Conservation (phyloP, 108 stramenopile genomes). For the Cyclotella choctawhatcheeana region DNA sequence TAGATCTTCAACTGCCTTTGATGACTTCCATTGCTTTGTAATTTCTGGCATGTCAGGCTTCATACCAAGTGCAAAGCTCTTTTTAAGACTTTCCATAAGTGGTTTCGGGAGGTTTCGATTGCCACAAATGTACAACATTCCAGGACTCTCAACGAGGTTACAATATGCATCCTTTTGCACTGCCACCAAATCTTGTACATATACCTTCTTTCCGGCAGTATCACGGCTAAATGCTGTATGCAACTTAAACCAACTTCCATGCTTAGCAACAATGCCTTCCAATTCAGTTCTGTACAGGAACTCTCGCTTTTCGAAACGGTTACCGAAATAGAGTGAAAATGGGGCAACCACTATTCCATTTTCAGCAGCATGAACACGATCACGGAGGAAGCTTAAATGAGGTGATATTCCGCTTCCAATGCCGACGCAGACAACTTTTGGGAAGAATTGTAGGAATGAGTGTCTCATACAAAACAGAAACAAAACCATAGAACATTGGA, state of each 20-base stretch:
- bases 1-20: slow-evolving; percentile 59
- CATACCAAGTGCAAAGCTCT: slow-evolving; percentile 48
- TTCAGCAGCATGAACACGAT: slow-evolving; percentile 63
- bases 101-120: slow-evolving; percentile 70
- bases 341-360: slow-evolving; percentile 57
- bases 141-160: slow-evolving; percentile 41
- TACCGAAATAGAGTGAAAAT: slow-evolving; percentile 91
- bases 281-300: slow-evolving; percentile 86
- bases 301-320: slow-evolving; percentile 74
- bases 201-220: slow-evolving; percentile 74
- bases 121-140: slow-evolving; percentile 79
- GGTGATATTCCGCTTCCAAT: slow-evolving; percentile 93
- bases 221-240: slow-evolving; percentile 89
- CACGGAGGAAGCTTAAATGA: slow-evolving; percentile 87
- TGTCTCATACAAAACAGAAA: no score
- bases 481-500: no score
- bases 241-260: slow-evolving; percentile 73
- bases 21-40: slow-evolving; percentile 40
- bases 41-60: neutral
- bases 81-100: slow-evolving; percentile 51
- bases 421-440: slow-evolving; percentile 75
- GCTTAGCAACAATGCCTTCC: slow-evolving; percentile 52
- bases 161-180: slow-evolving; percentile 58
- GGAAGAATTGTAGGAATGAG: no score
- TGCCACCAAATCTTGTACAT: slow-evolving; percentile 88